Conservation (phyloP, 805 yeast species). For the Barnettozyma populi region DNA sequence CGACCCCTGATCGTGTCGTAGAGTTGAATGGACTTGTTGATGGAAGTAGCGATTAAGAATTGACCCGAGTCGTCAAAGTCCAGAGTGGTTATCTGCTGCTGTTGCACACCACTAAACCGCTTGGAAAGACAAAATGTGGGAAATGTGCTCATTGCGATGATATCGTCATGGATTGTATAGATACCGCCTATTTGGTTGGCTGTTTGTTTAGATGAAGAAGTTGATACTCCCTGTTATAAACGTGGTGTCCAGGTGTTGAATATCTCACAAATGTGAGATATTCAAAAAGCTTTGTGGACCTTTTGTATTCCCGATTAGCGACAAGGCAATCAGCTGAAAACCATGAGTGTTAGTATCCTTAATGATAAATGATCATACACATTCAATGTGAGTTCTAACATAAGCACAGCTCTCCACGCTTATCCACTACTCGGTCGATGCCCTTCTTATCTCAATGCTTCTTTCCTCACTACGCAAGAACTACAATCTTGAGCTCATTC, state of each 20-base stretch:
- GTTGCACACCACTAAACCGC: constrained; percentile 32
- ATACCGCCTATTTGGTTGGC: neutral
- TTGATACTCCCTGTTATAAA: neutral
- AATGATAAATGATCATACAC: neutral
- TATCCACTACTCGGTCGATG: constrained; percentile 7
- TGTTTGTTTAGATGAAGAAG: neutral
- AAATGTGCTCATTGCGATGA: constrained; percentile 2
- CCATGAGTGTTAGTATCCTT: constrained; percentile 4
- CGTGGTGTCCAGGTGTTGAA: constrained; percentile 2
- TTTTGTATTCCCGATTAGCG: too few species aligned
- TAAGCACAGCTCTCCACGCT: neutral
- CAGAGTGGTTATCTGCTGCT: constrained; percentile 51
- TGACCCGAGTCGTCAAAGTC: constrained; percentile 85
- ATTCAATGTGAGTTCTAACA: neutral
- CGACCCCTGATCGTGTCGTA: constrained; percentile 71
- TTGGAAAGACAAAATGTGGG: constrained; percentile 37
- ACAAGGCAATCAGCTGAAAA: neutral
- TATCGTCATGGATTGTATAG: neutral
- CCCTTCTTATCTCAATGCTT: constrained; percentile 6
- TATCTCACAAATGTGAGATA: neutral
- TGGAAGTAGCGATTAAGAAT: constrained; percentile 66
- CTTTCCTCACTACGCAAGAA: constrained; percentile 7
- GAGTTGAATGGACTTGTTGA: constrained; percentile 77
- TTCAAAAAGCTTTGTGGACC: neutral
- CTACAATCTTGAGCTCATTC: constrained; percentile 6